Evolutionary conservation across 805 yeast genomes (phyloP).

Genomic region (Kodamaea kaohsiungensis): DNA sequence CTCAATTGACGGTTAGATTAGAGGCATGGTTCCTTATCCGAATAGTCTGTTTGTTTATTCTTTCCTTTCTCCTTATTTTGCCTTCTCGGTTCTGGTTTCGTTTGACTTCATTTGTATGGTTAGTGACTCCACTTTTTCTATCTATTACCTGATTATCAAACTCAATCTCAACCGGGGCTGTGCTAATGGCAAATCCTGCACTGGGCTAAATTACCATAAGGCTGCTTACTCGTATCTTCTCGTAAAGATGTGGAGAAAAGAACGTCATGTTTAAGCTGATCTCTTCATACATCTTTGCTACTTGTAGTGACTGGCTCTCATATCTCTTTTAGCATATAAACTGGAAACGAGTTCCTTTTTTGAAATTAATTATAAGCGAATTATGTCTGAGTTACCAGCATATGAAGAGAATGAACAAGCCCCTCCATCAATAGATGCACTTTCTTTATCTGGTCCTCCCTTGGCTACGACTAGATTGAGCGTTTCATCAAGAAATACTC

Average conservation of each 20-base stretch:
- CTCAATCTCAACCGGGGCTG: not conserved
- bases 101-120: no score
- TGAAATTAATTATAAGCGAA: not conserved
- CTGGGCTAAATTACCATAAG: not conserved
- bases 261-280: not conserved
- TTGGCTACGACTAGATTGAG: not conserved
- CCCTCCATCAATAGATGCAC: not conserved
- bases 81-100: no score
- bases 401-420: not conserved
- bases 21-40: no score
- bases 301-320: no score
- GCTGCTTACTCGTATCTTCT: not conserved
- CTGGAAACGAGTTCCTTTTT: not conserved
- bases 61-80: no score
- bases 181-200: not conserved
- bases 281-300: no score
- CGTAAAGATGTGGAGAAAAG: not conserved
- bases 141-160: not conserved
- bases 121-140: not conserved
- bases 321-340: no score
- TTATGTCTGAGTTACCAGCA: not conserved
- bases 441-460: not conserved
- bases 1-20: no score
- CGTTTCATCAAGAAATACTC: not conserved
- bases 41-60: no score